Evolutionary conservation across 306 rosid species (phyloP).

Genomic region (Lathyrus tuberosus): DNA sequence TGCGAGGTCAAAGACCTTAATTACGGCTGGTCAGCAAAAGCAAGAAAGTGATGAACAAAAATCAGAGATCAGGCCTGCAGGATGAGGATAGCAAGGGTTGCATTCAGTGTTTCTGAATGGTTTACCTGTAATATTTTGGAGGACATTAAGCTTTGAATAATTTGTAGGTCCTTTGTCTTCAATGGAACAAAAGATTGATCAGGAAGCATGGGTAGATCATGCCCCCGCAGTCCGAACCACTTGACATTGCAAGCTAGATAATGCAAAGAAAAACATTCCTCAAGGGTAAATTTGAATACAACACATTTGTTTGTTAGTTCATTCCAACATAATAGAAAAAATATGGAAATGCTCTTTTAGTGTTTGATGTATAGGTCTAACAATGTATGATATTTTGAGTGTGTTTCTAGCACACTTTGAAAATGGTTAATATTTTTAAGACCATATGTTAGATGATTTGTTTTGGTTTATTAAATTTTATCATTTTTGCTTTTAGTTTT

Average conservation of each 20-base stretch:
- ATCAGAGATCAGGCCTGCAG: conserved; percentile 20
- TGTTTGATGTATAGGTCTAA: no score
- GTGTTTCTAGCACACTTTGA: no score
- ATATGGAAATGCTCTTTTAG: no score
- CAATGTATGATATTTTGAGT: no score
- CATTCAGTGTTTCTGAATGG: conserved; percentile 2
- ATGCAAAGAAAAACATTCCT: conserved; percentile 19
- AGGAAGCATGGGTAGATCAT: conserved; percentile 63
- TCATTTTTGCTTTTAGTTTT: no score
- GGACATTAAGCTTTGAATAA: conserved; percentile 80
- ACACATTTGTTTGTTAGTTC: neutral
- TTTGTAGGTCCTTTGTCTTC: conserved; percentile 73
- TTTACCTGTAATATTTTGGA: conserved; percentile 71
- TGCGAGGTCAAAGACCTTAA: neutral
- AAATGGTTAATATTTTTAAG: no score
- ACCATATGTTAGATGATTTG: no score
- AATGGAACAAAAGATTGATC: conserved; percentile 67
- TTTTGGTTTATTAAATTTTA: no score
- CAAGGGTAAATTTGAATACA: no score
- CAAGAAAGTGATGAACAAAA: neutral
- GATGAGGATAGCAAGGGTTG: neutral
- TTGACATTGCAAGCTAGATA: conserved; percentile 83
- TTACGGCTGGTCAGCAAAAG: neutral
- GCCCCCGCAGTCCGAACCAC: conserved; percentile 81
- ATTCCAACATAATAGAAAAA: conserved; percentile 14